Evolutionary conservation across 2,329 filamentous ascomycete species (phyloP), one percentile per base, ranked within the genome.

Genomic region (Colletotrichum horii): DNA sequence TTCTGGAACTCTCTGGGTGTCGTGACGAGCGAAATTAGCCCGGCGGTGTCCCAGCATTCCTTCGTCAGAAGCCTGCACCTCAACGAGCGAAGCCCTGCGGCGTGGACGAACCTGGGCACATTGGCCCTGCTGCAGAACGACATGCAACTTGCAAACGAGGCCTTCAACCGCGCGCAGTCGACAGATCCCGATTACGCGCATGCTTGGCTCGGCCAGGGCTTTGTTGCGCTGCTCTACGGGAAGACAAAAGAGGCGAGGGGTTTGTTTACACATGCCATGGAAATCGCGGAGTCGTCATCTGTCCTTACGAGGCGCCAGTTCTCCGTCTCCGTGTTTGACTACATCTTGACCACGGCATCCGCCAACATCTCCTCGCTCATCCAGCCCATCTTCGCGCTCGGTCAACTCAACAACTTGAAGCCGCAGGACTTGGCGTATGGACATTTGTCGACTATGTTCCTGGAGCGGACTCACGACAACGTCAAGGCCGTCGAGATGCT

Each of bases 1-100:
- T 98, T 98, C 83, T 99, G 97, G 97, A 98, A 98, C 81, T 94
- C 97, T 0, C 89, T 99, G 4, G 97, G 96, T 66, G 95, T 98
- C 5, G 95, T 95, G 30, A 98, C 97, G 3, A 96, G 95, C 77
- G 92, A 92, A 61, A 89, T 98, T 78, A 98, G 95, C 81, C 94
- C 96, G 0, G 93, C 94, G 72, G 95, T 99, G 3, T 93, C 97
- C 0, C 97, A 99, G 83, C 97, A 99, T 83, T 93, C 97, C 0
- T 96, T 99, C 80, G 94, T 98, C 15, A 91, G 97, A 79, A 98
- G 96, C 79, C 84, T 99, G n/a, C 94, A 97, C 83, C 88, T 99
- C 19, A 97, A 98, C 80, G 96, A 99, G 83, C 89, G 95, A 77
- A 97, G 93, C 78, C 93, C 95, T 1, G 92, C 94, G 78, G 90